Conservation (phyloP, 139 green algal genomes). For the Trebouxia sp. region DNA sequence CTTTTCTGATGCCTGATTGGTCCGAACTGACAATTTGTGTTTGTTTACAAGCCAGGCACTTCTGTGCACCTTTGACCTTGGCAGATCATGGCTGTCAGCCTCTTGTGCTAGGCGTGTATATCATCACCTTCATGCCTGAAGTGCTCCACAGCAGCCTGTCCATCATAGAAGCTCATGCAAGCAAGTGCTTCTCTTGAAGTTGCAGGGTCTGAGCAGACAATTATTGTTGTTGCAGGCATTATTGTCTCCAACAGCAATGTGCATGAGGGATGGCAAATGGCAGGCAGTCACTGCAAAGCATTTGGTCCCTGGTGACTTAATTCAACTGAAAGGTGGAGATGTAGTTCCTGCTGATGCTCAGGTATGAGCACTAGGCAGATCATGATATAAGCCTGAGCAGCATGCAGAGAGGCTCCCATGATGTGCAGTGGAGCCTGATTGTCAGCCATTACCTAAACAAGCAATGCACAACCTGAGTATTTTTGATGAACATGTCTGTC, state of each 20-base stretch:
- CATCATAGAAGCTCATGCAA: too few species aligned
- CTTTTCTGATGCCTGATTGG: background rate
- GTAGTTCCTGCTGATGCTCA: conserved; percentile 51
- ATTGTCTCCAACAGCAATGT: conserved; percentile 35
- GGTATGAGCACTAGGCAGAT: background rate
- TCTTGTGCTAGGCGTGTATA: too few species aligned
- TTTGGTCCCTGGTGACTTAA: conserved; percentile 51
- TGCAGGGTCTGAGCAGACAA: background rate
- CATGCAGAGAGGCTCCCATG: too few species aligned
- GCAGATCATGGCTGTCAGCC: too few species aligned
- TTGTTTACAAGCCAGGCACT: background rate
- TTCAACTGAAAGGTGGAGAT: conserved; percentile 52
- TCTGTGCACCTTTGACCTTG: too few species aligned
- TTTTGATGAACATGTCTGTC: background rate
- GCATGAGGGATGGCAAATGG: conserved; percentile 30
- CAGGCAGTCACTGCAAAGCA: background rate
- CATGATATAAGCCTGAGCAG: too few species aligned
- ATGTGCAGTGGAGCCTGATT: too few species aligned
- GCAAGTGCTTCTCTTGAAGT: too few species aligned
- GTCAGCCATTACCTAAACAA: too few species aligned
- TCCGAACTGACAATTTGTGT: background rate
- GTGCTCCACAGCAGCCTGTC: too few species aligned
- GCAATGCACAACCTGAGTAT: too few species aligned
- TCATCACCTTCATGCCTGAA: too few species aligned
- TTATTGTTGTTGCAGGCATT: conserved; percentile 34